Evolutionary conservation across 1,139 yeast genomes (phyloP), one percentile per base, ranked within the genome.

Genomic region (Debaryomyces sp.): DNA sequence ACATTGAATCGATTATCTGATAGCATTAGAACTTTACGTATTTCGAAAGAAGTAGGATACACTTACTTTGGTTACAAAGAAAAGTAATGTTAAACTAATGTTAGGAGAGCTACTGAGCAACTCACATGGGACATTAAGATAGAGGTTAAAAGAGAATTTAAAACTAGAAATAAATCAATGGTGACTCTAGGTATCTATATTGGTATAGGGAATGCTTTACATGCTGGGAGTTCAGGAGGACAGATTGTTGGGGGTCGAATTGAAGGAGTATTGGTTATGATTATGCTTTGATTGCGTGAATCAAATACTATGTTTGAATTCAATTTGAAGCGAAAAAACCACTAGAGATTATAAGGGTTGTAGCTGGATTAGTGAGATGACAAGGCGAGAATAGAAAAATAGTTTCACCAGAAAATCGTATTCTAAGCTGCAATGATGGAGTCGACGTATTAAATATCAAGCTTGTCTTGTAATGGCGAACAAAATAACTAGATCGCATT

Each of bases 321-420:
- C 45, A 52, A 52, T 32, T 49, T 51, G 30, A 29, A 13, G n/a
- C 18, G 35, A 13, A 13, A 32, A 13, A 13, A 13, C 35, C 35
- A n/a, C 5, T 15, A 36, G 78, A 77, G 52, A 68, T 85, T 24
- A 46, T 84, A 9, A 71, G 86, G 41, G 81, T 78, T 30, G 84
- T 79, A 0, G 82, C 87, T 5, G 91, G 90, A 0, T 68, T 75
- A 91, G 53, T 76, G 90, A 60, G 70, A 78, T 36, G 89, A 88
- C 6, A 90, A 90, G 4, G 80, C 75, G 1, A 71, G 89, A 13
- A 32, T 32, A 48, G 89, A 83, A 58, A 63, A 65, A 30, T 80
- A 79, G 54, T 48, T 5, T 55, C 71, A 7, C 60, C 49, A 5
- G 66, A 68, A 38, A 58, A 55, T 9, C 50, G 49, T 23, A 50